Evolutionary conservation across 345 rosid genomes (phyloP).

Genomic region (Combretum micranthum): DNA sequence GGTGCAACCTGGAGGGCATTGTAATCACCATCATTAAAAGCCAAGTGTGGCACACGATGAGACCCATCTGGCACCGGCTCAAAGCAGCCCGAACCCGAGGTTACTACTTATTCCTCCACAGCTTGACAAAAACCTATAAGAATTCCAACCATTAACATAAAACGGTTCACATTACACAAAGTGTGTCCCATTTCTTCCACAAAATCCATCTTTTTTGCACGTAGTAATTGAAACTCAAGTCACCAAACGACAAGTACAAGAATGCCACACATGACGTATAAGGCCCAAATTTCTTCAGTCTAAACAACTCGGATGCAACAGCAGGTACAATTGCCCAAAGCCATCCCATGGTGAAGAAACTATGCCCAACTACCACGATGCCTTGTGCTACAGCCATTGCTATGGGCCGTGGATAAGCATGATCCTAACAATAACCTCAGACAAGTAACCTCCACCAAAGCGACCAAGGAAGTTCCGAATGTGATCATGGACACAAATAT

Average conservation of each 20-base stretch:
- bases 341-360: slow-evolving; percentile 90
- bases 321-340: slow-evolving; percentile 99
- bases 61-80: slow-evolving; percentile 86
- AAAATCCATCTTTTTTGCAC: slow-evolving; percentile 36
- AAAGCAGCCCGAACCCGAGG: slow-evolving; percentile 67
- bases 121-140: slow-evolving; percentile 92
- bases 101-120: slow-evolving; percentile 57
- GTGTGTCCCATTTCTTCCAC: slow-evolving; percentile 70
- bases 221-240: slow-evolving; percentile 30
- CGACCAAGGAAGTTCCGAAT: slow-evolving; percentile 99
- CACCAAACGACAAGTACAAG: slow-evolving; percentile 74
- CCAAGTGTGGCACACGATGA: slow-evolving; percentile 90
- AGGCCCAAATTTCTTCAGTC: slow-evolving; percentile 87
- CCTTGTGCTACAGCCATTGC: slow-evolving; percentile 83
- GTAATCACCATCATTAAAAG: slow-evolving; percentile 83
- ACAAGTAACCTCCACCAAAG: slow-evolving; percentile 90
- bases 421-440: slow-evolving; percentile 86
- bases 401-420: slow-evolving; percentile 83
- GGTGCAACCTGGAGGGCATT: slow-evolving; percentile 93
- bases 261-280: slow-evolving; percentile 68
- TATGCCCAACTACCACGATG: slow-evolving; percentile 80
- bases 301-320: slow-evolving; percentile 91
- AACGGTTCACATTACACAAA: slow-evolving; percentile 51
- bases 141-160: slow-evolving; percentile 87
- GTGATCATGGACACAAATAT: slow-evolving; percentile 90